These are phyloP conservation scores for Mortierella polycephala DNA, from an alignment of 371 early-diverging fungal species.

Conservation along the genomic window DNA sequence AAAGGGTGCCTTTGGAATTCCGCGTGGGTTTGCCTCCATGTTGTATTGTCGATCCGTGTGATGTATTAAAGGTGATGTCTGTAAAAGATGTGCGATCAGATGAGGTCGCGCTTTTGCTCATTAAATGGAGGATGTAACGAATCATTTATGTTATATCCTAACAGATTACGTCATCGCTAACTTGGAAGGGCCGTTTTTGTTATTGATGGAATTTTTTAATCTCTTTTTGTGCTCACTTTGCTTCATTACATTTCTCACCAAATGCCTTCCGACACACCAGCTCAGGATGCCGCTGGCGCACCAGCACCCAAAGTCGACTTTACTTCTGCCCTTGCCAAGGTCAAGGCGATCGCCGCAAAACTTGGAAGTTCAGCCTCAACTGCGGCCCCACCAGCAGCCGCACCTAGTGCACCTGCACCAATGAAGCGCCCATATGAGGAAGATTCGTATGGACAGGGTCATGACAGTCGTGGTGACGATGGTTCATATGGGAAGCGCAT, in stretches of 20 bases:
- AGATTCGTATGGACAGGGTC: slow-evolving; percentile 50
- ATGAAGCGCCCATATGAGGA: slow-evolving; percentile 51
- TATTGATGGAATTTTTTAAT: background rate
- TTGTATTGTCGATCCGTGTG: slow-evolving; percentile 5
- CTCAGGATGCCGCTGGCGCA: slow-evolving; percentile 37
- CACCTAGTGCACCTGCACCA: slow-evolving; percentile 29
- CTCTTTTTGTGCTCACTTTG: background rate
- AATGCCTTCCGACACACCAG: slow-evolving; percentile 49
- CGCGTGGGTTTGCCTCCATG: slow-evolving; percentile 87
- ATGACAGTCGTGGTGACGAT: slow-evolving; percentile 27
- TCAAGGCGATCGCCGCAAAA: slow-evolving; percentile 87
- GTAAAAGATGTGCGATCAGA: background rate
- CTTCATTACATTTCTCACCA: background rate
- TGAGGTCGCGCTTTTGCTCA: slow-evolving; percentile 4
- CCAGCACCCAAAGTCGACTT: slow-evolving; percentile 64
- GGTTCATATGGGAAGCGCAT: slow-evolving; percentile 28
- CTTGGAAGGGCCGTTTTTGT: too few species aligned
- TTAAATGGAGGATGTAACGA: background rate
- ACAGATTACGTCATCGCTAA: background rate
- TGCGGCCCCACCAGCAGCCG: slow-evolving; percentile 43
- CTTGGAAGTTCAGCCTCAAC: slow-evolving; percentile 57
- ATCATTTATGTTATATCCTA: background rate
- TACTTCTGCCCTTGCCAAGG: slow-evolving; percentile 80
- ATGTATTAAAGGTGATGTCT: background rate
- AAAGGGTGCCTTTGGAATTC: slow-evolving; percentile 96